Evolutionary conservation across 495 filamentous ascomycete species (phyloP).

Genomic region (Podospora fimiseda): DNA sequence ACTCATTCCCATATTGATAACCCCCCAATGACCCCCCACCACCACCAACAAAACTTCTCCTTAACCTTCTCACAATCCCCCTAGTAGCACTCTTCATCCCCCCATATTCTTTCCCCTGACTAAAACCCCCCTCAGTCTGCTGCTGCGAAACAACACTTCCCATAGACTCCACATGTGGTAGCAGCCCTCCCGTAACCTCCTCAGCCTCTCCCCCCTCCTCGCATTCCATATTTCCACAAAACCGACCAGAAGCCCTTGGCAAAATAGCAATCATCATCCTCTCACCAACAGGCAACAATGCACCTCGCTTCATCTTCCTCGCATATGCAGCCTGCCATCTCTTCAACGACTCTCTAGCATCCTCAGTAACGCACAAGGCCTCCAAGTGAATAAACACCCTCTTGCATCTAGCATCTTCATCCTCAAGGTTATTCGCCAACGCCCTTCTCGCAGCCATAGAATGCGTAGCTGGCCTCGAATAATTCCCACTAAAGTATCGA

Average conservation of each 20-base stretch:
- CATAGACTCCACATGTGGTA: too few relatives aligned
- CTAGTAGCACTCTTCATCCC: background rate
- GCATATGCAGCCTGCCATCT: conserved; percentile 43
- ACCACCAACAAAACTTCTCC: conserved; percentile 2
- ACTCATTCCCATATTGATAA: background rate
- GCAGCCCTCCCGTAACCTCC: too few relatives aligned
- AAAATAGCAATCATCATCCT: background rate
- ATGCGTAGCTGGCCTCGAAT: background rate
- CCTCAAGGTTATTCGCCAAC: conserved; percentile 15
- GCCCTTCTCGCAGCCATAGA: background rate
- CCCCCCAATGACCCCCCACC: background rate
- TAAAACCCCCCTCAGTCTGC: too few relatives aligned
- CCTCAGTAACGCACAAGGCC: conserved; percentile 40
- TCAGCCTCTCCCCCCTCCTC: too few relatives aligned
- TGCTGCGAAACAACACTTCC: too few relatives aligned
- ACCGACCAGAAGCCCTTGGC: too few relatives aligned
- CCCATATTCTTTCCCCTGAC: background rate
- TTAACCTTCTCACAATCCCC: conserved; percentile 8
- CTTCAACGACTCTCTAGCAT: conserved; percentile 43
- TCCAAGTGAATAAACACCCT: conserved; percentile 46
- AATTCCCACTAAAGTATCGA: background rate
- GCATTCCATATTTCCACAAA: too few relatives aligned
- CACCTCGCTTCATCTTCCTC: conserved; percentile 14
- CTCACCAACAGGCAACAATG: conserved; percentile 28
- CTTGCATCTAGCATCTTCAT: conserved; percentile 37